Base-by-base conservation (phyloP, 768 basidiomycete species). In the Austroboletus festivus region DNA sequence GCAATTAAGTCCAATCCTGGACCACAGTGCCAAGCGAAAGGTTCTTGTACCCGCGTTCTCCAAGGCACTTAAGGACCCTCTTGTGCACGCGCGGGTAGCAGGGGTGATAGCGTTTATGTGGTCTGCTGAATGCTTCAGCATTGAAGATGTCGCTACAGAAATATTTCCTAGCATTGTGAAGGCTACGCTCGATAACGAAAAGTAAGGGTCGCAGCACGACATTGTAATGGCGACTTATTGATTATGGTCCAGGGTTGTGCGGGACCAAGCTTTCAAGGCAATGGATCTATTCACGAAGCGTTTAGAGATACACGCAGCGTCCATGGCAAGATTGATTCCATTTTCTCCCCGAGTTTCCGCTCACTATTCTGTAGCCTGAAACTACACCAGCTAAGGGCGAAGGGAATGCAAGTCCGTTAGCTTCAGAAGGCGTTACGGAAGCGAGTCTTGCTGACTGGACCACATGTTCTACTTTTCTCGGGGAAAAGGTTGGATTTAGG, bases 41-140 rank as follows among this genome's bases (percentile, higher is more conserved):
- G 93, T 99, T n/a, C 81, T 99, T 6, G 90, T 97, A 1, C 93
- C 94, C 4, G 96, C 96, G 4, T 97, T 98, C 66, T 79, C 86
- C 4, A 79, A 92, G 38, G 89, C 91, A 2, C 63, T 97, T 33
- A 93, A 92, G 63, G 96, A 99, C 62, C 67, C 81, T 0, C 98
- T 98, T 64, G 85, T 95, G 0, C 95, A 95, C 64, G 86, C 93
- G 4, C 77, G 96, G 34, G 91, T 95, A 2, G 95, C 96, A 0
- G 95, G 92, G 0, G 65, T 98, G 30, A 93, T 93, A 91, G 89
- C 92, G 19, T 84, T 97, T 55, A 96, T 93, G 85, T 93, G 94
- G 5, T 93, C 91, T 1, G 80, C 86, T 20, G 93, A 96, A 31
- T 87, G 86, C 52, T 98, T 89, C 55, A 93, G 89, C 44, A 65